phyloP scores from a whole-genome alignment of 2,329 filamentous ascomycete genomes.

The Fusarium marasasianum region DNA sequence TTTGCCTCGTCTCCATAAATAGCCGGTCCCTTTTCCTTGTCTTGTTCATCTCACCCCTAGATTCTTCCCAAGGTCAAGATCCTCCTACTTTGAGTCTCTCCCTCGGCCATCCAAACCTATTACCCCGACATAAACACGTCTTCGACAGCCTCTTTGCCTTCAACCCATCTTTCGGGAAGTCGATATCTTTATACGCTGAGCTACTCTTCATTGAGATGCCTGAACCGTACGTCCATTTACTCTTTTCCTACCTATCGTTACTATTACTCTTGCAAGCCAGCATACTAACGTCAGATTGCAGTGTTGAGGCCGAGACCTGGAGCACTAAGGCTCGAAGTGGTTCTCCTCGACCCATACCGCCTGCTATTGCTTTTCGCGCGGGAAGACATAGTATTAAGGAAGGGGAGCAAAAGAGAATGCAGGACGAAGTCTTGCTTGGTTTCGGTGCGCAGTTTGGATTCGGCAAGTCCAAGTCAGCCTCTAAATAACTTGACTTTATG shows the following conservation, averaged over 20 bases:
- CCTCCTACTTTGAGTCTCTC: not conserved
- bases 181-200: not conserved
- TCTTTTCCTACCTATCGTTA: not conserved
- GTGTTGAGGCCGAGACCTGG: not conserved
- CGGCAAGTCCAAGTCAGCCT: not conserved
- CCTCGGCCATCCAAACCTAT: not conserved
- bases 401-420: not conserved
- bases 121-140: not conserved
- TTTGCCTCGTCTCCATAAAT: not conserved
- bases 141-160: not conserved
- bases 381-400: not conserved
- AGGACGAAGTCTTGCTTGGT: not conserved
- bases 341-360: not conserved
- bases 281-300: not conserved
- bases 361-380: not conserved
- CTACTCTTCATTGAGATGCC: not conserved
- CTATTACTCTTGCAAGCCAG: no score
- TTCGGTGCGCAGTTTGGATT: not conserved
- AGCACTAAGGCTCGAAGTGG: not conserved
- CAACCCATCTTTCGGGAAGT: not conserved
- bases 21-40: not conserved
- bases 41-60: not conserved
- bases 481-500: accelerated
- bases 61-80: not conserved
- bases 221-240: not conserved